Evolutionary conservation across 805 yeast genomes (phyloP), one percentile per base, ranked within the genome.

Genomic region (Saccharomycopsis selenospora): DNA sequence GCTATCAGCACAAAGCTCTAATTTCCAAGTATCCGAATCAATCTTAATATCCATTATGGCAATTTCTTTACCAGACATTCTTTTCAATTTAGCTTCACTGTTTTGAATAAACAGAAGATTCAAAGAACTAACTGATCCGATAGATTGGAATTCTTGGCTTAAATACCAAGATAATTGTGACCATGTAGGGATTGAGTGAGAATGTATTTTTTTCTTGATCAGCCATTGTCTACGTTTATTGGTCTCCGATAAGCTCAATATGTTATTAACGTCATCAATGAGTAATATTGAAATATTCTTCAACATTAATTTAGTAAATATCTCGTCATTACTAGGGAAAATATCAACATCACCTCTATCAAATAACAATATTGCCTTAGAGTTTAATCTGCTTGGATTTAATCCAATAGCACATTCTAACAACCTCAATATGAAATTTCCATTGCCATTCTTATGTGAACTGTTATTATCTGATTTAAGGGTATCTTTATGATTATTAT

Each of bases 1-100:
- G 0, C 96, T 87, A 60, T 90, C 98, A 1, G 96, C 91, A 66
- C 96, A 89, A 2, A 81, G 49, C 22, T 79, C 80, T 1, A 82
- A 42, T 18, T 66, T 68, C 11, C 74, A 60, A 14, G 66, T 66
- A 48, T 78, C 85, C 5, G 77, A 54, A 45, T 70, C 71, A 7
- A 79, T 57, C 42, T 72, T 74, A 25, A 80, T 41, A 43, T 72
- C 76, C 1, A 75, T 47, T 1, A 65, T 38, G 0, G 75, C 56
- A 48, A 60, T 54, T 50, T 52, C 40, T 49, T 30, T 20, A 49
- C 52, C 38, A 59, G 40, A 17, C 47, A 42, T 24, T 33, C 41
- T 47, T 33, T 14, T 43, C 45, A 46, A 50, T 22, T 4, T 59
- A 7, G 7, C 25, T 18, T 40, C 46, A 36, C 44, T 41, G 38